Evolutionary conservation across 2,329 filamentous ascomycete genomes (phyloP), one percentile per base, ranked within the genome.

Genomic region (Westerdykella ornata): DNA sequence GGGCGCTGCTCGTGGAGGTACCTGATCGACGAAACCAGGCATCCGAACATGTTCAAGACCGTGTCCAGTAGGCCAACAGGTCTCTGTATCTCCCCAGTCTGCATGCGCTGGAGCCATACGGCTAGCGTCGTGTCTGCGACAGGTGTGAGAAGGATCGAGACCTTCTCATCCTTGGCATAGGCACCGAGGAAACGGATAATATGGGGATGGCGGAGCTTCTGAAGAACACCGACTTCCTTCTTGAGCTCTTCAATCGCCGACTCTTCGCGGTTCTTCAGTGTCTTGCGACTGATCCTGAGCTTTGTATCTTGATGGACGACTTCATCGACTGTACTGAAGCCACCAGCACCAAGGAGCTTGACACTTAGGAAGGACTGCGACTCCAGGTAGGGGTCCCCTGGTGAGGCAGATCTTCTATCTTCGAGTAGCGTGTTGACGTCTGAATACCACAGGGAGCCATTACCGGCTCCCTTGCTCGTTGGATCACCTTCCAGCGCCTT

Each of bases 201-300:
- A 42, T 66, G 63, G 28, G 63, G 61, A 36, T 66, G 63, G 38
- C 62, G 60, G 18, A 66, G 58, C 42, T 65, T 64, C 48, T 66
- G 59, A 2, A 67, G 55, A 16, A 62, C 51, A 35, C 50, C 46
- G 4, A 66, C 61, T 45, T 66, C 63, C 46, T 64, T 61, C 45
- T 51, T 57, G 7, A 66, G 45, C 31, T 66, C 62, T 14, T 58
- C 53, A 5, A 61, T 43, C 3, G 59, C 61, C 5, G 56, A 57
- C 15, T 44, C 51, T 15, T 59, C 47, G 12, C 59, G 59, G 42
- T 65, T 65, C 54, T 63, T 65, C 28, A 66, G 59, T 37, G 62
- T 66, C 56, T 66, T 66, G 4, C 62, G 54, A 45, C 54, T 53
- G 20, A 66, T 43, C 17, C 56, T 48, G 17, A 66, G 47, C 38